Base-by-base conservation (phyloP, 345 rosid genomes). In the Melaleuca quinquenervia region DNA sequence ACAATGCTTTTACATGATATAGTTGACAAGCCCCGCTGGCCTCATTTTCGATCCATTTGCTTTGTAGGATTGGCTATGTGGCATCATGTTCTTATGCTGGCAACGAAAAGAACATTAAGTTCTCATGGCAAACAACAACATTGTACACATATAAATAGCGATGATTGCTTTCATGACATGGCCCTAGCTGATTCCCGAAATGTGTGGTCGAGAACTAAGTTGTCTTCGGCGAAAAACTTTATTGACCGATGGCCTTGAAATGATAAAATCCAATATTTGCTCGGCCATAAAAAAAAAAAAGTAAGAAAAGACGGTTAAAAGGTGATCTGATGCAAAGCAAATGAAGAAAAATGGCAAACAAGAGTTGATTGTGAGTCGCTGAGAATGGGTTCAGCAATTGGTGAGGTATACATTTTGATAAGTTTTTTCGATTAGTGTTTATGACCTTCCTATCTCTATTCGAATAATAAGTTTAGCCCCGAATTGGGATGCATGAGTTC, bases 401-500 rank as follows among this genome's bases (percentile, higher is more conserved):
- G 32, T 13, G n/a, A n/a, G 70, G 70, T n/a, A 58, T 13, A 58
- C 36, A 58, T 58, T 6, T 14, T 58, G n/a, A 13, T n/a, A 12
- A 58, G 70, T 32, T 58, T 58, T 58, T 12, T 7, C 16, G 0
- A 58, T 58, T 16, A n/a, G 70, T 58, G n/a, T 58, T n/a, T 58
- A n/a, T 14, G 26, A 58, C 26, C 3, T 0, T 58, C 32, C 70
- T n/a, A 58, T 12, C 70, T 26, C 70, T n/a, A n/a, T 58, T 12
- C 0, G 0, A n/a, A 58, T 12, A 0, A 58, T 12, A 51, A 58
- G 36, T 8, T 58, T n/a, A 5, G 14, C 6, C 7, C 6, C 36
- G 0, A n/a, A n/a, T n/a, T n/a, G n/a, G 13, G 29, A n/a, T 11
- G 32, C 0, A 7, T 5, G 8, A 58, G n/a, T n/a, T 58, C 16